Evolutionary conservation across 73 alveolate genomes (phyloP), one percentile per base, ranked within the genome.

Genomic region (Paraurostyla sp.): DNA sequence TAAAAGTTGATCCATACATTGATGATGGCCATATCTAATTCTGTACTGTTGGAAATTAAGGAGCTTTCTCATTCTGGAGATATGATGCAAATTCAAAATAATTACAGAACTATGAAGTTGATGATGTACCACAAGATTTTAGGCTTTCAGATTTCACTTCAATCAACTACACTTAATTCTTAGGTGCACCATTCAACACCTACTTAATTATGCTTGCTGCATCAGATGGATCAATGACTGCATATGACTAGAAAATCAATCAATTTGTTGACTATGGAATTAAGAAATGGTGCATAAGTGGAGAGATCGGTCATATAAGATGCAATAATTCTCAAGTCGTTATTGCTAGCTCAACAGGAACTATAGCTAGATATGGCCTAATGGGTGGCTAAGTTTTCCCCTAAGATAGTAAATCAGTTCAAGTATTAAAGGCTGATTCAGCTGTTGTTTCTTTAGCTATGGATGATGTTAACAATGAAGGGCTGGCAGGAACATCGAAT

Each of bases 51-150:
- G 97, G 49, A 87, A 93, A 95, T n/a, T 83, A 69, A 30, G 96
- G 91, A 71, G 94, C 81, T 0, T 75, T 93, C 35, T 86, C 93
- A 52, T 91, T 95, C 83, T 95, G 96, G 96, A 95, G 93, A 88
- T 78, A 91, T 23, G 95, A 92, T 76, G 80, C 52, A 43, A 71
- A 49, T 60, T 80, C 85, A 36, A 83, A 93, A 59, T 59, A 81
- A 20, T 82, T 91, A 13, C 56, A 83, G 56, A 81, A 71, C 63
- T 91, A 38, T 36, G 96, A 91, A 22, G 97, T 91, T 59, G 96
- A 92, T 20, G 75, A 73, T 45, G 89, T 95, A 30, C 98, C 95
- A 60, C 82, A 90, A 76, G 92, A 86, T 52, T 93, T 91, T 54
- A 81, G 86, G 43, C 87, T 87, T 40, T 69, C 90, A 11, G 87